Conservation (phyloP, 2,329 filamentous ascomycete genomes). For the Kalmusia sp. region DNA sequence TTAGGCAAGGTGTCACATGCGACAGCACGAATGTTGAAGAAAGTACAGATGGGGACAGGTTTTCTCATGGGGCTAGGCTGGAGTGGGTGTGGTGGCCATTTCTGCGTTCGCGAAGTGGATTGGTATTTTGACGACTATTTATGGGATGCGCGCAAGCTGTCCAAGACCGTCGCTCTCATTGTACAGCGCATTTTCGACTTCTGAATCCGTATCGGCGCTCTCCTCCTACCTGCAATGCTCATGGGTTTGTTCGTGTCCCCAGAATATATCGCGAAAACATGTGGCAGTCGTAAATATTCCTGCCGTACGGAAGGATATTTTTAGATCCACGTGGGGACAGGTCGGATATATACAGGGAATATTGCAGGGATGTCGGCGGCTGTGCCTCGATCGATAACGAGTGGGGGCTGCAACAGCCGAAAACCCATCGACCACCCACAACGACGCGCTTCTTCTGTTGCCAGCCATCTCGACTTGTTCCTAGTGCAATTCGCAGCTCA, state of each 20-base stretch:
- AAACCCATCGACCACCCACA: neutral
- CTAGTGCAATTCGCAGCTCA: neutral
- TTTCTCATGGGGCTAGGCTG: neutral
- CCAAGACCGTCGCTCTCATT: no score
- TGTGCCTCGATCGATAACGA: conserved; percentile 1
- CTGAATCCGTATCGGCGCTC: no score
- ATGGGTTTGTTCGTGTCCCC: no score
- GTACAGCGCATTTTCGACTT: no score
- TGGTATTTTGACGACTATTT: neutral
- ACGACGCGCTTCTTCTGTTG: neutral
- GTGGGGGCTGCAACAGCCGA: conserved; percentile 1
- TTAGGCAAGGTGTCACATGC: neutral
- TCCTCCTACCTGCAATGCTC: no score
- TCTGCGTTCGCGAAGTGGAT: neutral
- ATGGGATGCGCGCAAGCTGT: neutral
- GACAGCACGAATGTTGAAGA: neutral
- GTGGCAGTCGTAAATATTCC: no score
- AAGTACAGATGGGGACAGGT: neutral
- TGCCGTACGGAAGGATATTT: neutral
- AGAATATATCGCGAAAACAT: no score
- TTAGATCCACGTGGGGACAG: neutral
- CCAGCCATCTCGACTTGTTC: neutral
- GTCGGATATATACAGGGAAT: neutral
- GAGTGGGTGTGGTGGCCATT: neutral
- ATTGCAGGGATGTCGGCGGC: conserved; percentile 2